Evolutionary conservation across 2,329 filamentous ascomycete genomes (phyloP), one percentile per base, ranked within the genome.

Genomic region (Aspergillus viridinutans): DNA sequence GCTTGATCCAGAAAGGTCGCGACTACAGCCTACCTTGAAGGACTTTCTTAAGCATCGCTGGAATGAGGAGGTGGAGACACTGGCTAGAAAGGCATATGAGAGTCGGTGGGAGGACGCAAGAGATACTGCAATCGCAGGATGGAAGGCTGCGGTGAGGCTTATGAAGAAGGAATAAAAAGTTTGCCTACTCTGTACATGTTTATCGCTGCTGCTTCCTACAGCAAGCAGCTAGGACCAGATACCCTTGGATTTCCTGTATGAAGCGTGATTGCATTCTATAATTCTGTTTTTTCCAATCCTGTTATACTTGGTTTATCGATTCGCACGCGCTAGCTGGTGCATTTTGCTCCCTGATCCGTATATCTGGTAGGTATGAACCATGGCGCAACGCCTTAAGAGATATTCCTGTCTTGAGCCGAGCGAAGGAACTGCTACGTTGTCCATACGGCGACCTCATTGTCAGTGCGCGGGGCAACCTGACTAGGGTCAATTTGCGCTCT

Each of bases 21-120:
- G 9, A 56, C 52, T 28, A 47, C 29, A 49, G 51, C 79, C 81
- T 28, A 80, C 80, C 50, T 76, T 89, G 51, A 70, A 85, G 54
- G 88, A 92, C 69, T 78, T 84, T 38, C 80, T 87, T 65, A 93
- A 93, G 78, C 87, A 90, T 67, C 80, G 84, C 58, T 93, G 90
- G 90, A 93, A 94, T 72, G 74, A 81, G 52, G 89, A 93, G 73
- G 74, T 93, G 38, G 83, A 88, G 71, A 79, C 80, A 59, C 81
- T 87, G 52, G 87, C 89, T 55, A 80, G 79, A 57, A 87, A 84
- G 81, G 82, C 85, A 56, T 85, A 91, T 74, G 80, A 75, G 35
- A 85, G 82, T 59, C 83, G 89, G 71, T 90, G 87, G 87, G 75
- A 78, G 50, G 80, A 80, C 53, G 80, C 86, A 54, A 81, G 85